Percentiles rank a stretch among this genome's conserved stretches.
These are phyloP conservation scores for Colletotrichum tofieldiae DNA, from an alignment of 2,329 filamentous ascomycete genomes.

Conservation along the genomic window DNA sequence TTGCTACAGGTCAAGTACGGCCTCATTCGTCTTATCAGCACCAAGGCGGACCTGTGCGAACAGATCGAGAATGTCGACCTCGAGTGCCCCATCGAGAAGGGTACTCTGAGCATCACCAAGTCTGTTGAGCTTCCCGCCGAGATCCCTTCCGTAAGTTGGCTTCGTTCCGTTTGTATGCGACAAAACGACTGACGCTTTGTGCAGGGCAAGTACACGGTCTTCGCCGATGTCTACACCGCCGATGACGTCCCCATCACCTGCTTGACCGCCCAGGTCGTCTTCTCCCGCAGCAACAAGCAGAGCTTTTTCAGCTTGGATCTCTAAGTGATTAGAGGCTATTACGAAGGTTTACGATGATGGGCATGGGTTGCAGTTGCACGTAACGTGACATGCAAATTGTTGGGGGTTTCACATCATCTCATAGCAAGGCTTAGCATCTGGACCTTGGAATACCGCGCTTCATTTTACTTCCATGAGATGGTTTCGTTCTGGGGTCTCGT, in stretches of 20 bases:
- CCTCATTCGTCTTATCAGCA: slow-evolving; percentile 89
- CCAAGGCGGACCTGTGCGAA: slow-evolving; percentile 88
- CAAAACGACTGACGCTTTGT: slow-evolving; percentile 44
- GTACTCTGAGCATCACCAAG: slow-evolving; percentile 82
- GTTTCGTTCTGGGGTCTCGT: neutral
- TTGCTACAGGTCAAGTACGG: slow-evolving; percentile 93
- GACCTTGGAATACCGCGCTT: slow-evolving; percentile 25
- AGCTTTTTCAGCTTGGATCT: slow-evolving; percentile 59
- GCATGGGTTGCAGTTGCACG: slow-evolving; percentile 37
- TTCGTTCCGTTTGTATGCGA: neutral
- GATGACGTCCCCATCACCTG: slow-evolving; percentile 87
- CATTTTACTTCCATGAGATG: slow-evolving; percentile 17
- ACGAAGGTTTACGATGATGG: slow-evolving; percentile 38
- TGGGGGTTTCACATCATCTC: slow-evolving; percentile 32
- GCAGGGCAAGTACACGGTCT: slow-evolving; percentile 90
- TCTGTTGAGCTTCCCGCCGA: slow-evolving; percentile 86
- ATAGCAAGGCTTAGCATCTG: slow-evolving; percentile 41
- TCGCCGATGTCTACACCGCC: slow-evolving; percentile 85
- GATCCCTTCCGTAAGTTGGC: slow-evolving; percentile 85
- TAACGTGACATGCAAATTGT: slow-evolving; percentile 36
- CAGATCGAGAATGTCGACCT: slow-evolving; percentile 91
- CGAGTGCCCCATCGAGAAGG: slow-evolving; percentile 89
- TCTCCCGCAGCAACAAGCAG: slow-evolving; percentile 61
- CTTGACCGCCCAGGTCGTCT: slow-evolving; percentile 81
- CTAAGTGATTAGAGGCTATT: slow-evolving; percentile 45